Base-by-base conservation (phyloP, 1,284 basidiomycete genomes). In the Earliella scabrosa region DNA sequence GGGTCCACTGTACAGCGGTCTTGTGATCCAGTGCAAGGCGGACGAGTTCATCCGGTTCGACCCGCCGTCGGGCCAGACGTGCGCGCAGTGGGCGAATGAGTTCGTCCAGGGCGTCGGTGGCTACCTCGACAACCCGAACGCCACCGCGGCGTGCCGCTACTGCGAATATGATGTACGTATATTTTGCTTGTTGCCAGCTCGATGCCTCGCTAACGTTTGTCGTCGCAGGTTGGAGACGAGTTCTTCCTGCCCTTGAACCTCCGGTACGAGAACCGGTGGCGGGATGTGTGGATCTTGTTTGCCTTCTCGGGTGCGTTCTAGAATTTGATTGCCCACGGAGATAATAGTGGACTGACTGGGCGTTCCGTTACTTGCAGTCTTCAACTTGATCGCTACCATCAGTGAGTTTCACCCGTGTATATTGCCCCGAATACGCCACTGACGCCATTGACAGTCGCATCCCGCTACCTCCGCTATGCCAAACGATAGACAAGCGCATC, bases 11-110 rank as follows among this genome's bases (percentile, higher is more conserved):
- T 54, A 4, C 56, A 86, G 82, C 67, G 92, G 88, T 16, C 77
- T 94, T 10, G 63, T 67, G 0, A 87, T 97, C 53, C 69, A 66
- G 34, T 96, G 94, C 76, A 78, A 81, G 35, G 65, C 75, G 1
- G 79, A 82, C 49, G 92, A 95, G 67, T 92, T 88, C 66, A 75
- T 79, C 16, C 62, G 79, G 21, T 92, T 92, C 77, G 73, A 78
- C 56, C 89, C 93, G 0, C 93, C 93, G 0, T 61, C 77, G 1
- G 88, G 87, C 6, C 85, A 94, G 70, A 93, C 88, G 0, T 97
- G 94, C 67, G 64, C 63, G 4, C 61, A 82, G 4, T 97, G 88
- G 85, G 92, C 88, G 0, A 74, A 78, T 29, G 78, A 82, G 38
- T 95, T 92, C 67, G 83, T 88, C 8, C 63, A 66, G 2, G 74